A percentile compares a stretch with the other conserved stretches of the same genome.
Evolutionary conservation across 495 filamentous ascomycete species (phyloP).

Genomic region (Tuber borchii): DNA sequence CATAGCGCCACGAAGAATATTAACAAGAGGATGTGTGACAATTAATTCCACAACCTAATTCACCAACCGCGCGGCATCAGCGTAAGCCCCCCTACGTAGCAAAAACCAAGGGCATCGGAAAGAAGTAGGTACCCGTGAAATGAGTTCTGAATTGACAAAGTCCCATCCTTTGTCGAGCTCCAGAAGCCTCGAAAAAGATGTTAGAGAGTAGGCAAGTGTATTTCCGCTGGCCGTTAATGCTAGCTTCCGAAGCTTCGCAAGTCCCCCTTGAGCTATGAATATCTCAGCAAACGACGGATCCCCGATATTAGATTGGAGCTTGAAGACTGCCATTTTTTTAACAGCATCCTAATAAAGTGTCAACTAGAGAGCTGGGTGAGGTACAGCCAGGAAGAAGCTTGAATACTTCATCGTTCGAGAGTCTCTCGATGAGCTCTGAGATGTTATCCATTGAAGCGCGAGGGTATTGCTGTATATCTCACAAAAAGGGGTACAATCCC

Average conservation of each 20-base stretch:
- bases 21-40: conserved; percentile 91
- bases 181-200: conserved; percentile 74
- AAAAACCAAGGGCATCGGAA: conserved; percentile 3
- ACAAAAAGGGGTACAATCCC: neutral
- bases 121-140: conserved; percentile 55
- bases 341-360: conserved; percentile 60
- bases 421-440: conserved; percentile 59
- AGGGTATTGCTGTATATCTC: neutral
- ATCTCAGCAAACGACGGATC: conserved; percentile 95
- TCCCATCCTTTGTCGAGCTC: conserved; percentile 99
- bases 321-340: conserved; percentile 98
- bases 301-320: conserved; percentile 85
- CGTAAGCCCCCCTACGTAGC: neutral
- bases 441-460: conserved; percentile 47
- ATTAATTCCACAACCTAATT: conserved; percentile 80
- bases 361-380: conserved; percentile 19
- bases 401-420: conserved; percentile 58
- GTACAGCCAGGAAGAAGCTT: conserved; percentile 17
- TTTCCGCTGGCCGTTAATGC: conserved; percentile 81
- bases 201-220: conserved; percentile 88
- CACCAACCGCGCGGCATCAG: conserved; percentile 12
- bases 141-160: conserved; percentile 58
- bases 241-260: conserved; percentile 70
- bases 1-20: conserved; percentile 94
- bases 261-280: conserved; percentile 83